Evolutionary conservation across 345 rosid genomes (phyloP), one percentile per base, ranked within the genome.

Genomic region (Gossypium stocksii): DNA sequence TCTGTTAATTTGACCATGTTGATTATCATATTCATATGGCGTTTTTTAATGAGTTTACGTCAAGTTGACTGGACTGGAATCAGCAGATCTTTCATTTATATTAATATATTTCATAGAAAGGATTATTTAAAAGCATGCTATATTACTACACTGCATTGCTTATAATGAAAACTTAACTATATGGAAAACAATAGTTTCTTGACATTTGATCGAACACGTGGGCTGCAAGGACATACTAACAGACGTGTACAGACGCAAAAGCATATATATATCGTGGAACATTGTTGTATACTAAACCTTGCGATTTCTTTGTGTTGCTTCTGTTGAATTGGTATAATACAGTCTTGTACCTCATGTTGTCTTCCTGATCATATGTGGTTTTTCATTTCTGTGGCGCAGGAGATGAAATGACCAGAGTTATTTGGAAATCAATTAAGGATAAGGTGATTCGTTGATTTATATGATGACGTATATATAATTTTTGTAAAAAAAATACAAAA

Each of bases 361-460:
- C 20, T 0, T 66, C 20, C 56, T 17, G 60, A 73, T 73, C 27
- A 44, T 77, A 9, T 52, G 16, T 59, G 44, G 25, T 73, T 77
- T 3, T 13, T 75, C 80, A 48, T n/a, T 69, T 44, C 49, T 52
- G 16, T 80, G 29, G 27, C 72, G 20, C 88, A 95, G 99, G 99
- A 71, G 99, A 95, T 86, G 99, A 95, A 88, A 93, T 95, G 99
- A 93, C 99, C 54, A 79, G 99, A 34, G 84, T 93, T 72, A 84
- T 95, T 78, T 95, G 99, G 99, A 80, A 90, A 80, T 87, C 86
- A n/a, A 95, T 95, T 41, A 95, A 95, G 92, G 96, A 91, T 51
- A 93, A 95, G 99, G 99, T 93, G 76, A 80, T 61, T n/a, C 25
- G 25, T 59, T 27, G 49, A 46, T 76, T 43, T 19, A 13, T 25